phyloP scores from a whole-genome alignment of 352 stramenopile genomes.

The Phytopythium sindhum region DNA sequence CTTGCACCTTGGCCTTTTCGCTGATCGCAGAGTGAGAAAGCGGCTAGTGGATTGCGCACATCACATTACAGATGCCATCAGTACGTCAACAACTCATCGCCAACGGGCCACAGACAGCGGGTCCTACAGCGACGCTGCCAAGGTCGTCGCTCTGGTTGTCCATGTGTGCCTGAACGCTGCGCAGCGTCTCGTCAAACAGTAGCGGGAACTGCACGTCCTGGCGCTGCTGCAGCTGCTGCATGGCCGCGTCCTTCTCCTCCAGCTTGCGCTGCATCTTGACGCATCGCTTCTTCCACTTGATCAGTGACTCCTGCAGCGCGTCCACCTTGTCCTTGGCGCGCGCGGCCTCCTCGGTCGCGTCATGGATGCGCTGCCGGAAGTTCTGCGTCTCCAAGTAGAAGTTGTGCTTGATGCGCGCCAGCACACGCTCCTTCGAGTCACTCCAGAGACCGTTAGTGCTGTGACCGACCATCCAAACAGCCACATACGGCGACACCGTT shows the following conservation, averaged over 20 bases:
- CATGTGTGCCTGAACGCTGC: constrained; percentile 43
- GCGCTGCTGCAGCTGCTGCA: constrained; percentile 47
- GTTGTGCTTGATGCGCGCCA: constrained; percentile 54
- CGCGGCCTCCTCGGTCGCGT: constrained; percentile 22
- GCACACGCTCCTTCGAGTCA: constrained; percentile 24
- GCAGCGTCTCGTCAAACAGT: constrained; percentile 65
- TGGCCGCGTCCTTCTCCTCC: constrained; percentile 51
- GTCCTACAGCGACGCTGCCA: constrained; percentile 12
- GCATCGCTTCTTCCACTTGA: constrained; percentile 47
- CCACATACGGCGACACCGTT: neutral
- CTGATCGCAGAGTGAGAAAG: constrained; percentile 40
- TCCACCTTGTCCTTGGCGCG: constrained; percentile 24
- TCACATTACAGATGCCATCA: neutral
- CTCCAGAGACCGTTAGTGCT: neutral
- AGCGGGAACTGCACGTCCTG: constrained; percentile 47
- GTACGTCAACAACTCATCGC: too few species aligned
- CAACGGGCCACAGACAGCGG: too few species aligned
- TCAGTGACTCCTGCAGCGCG: constrained; percentile 39
- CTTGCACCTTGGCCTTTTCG: constrained; percentile 21
- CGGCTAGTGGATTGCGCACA: constrained; percentile 11
- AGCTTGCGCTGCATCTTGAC: constrained; percentile 54
- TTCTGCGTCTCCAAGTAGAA: constrained; percentile 54
- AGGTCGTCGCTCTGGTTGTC: constrained; percentile 23
- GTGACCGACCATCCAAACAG: neutral
- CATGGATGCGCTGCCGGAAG: constrained; percentile 36